phyloP scores from a whole-genome alignment of 192 early-diverging fungal species.

The Gaertneriomyces semiglobifer region DNA sequence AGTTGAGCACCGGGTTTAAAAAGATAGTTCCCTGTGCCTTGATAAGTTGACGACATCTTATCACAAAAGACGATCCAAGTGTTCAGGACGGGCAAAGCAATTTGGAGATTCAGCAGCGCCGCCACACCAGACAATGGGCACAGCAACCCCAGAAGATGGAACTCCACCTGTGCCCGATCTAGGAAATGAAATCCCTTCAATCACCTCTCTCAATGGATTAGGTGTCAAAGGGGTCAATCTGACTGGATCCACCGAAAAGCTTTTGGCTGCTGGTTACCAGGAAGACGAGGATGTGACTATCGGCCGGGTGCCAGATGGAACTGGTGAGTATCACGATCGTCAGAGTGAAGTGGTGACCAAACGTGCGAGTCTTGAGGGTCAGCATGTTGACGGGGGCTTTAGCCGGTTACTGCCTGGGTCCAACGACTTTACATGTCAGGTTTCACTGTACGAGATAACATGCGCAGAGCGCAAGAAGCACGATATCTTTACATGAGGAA shows the following conservation, averaged over 20 bases:
- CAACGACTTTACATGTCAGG: background rate
- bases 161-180: too few relatives aligned
- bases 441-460: background rate
- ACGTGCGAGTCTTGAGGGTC: background rate
- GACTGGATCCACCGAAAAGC: background rate
- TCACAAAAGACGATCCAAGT: too few relatives aligned
- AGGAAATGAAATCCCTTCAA: background rate
- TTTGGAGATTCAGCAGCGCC: too few relatives aligned
- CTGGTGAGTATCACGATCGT: slow-evolving; percentile 3
- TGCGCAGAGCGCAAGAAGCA: background rate
- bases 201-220: slow-evolving; percentile 13
- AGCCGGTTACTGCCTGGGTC: background rate
- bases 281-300: slow-evolving; percentile 7
- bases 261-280: background rate
- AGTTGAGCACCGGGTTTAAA: too few relatives aligned
- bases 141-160: too few relatives aligned
- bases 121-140: too few relatives aligned
- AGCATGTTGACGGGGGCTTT: background rate
- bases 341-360: background rate
- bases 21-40: too few relatives aligned
- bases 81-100: too few relatives aligned
- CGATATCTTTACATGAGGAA: background rate
- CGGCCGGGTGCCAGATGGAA: slow-evolving; percentile 24
- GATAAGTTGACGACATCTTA: too few relatives aligned
- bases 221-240: slow-evolving; percentile 18